Base-by-base conservation (phyloP, 139 green algal genomes). In the Prasinococcaceae sp. region DNA sequence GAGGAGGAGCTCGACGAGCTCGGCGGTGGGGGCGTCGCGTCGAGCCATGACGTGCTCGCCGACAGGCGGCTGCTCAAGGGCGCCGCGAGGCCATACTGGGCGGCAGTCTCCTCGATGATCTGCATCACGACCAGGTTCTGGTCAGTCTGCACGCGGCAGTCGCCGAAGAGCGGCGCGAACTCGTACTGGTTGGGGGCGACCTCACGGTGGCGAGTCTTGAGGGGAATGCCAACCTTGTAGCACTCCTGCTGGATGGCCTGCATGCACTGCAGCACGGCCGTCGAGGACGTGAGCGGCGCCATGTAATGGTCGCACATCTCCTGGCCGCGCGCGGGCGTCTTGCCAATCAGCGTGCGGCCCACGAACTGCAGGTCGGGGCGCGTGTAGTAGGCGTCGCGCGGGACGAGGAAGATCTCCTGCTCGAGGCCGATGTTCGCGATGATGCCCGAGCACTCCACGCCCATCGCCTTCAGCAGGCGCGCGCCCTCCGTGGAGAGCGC, bases 121-220 rank as follows among this genome's bases (percentile, higher is more conserved):
- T 68, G 59, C 59, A 68, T 68, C 4, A 60, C 41, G 32, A 68
- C 42, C 32, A 61, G 44, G 44, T 68, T 60, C 30, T 68, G 50
- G 30, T 68, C 59, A 9, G 39, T 53, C 47, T 60, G 50, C 30
- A 19, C 38, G 59, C 56, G 41, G 27, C 32, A 50, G 50, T 55
- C 47, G 20, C 50, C 59, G 44, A 68, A 68, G 8, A 61, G 38
- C 25, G 59, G 59, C 17, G 59, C 59, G 20, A 68, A 56, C 30
- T 68, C 59, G 36, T 61, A 68, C 35, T 68, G 59, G 50, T 60
- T 60, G 9, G 59, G 59, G 14, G 59, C 59, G 19, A 68, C 59
- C 47, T 68, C 59, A 24, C 50, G 35, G 51, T 68, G 59, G 20
- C 59, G 59, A 19, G 59, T 68, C n/a, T 50, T 55, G 20, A 68